Evolutionary conservation across 2,329 filamentous ascomycete species (phyloP).

Genomic region (Westerdykella sp.): DNA sequence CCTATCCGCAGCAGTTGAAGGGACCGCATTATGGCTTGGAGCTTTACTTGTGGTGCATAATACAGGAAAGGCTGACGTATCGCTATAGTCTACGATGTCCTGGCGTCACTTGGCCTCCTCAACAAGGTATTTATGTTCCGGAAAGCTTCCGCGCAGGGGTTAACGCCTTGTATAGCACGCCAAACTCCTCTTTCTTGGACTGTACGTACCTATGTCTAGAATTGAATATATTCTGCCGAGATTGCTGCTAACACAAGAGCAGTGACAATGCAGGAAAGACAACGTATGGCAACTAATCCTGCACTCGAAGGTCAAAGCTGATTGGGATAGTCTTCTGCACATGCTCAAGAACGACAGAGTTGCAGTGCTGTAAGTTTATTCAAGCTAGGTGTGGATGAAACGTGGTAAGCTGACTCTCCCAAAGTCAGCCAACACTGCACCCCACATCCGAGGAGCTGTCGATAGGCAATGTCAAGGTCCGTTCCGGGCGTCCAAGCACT

Average conservation of each 20-base stretch:
- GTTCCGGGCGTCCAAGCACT: neutral
- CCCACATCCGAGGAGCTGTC: constrained; percentile 58
- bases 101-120: constrained; percentile 74
- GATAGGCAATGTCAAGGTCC: constrained; percentile 57
- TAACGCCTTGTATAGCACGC: constrained; percentile 52
- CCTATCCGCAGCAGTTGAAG: neutral
- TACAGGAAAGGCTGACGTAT: constrained; percentile 3
- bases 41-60: too few relatives aligned
- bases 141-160: neutral
- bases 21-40: too few relatives aligned
- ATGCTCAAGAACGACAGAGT: constrained; percentile 89
- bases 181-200: constrained; percentile 60
- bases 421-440: constrained; percentile 27
- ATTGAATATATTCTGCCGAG: neutral
- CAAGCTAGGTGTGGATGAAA: neutral
- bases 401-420: constrained; percentile 4
- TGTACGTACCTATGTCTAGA: constrained; percentile 33
- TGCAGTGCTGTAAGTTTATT: constrained; percentile 65
- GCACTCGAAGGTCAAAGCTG: constrained; percentile 5
- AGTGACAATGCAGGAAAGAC: constrained; percentile 83
- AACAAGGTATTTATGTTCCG: constrained; percentile 54
- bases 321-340: constrained; percentile 54
- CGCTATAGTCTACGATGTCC: constrained; percentile 69
- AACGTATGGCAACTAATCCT: constrained; percentile 42
- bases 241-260: neutral